These are phyloP conservation scores for Selenicereus undatus DNA, from an alignment of 148 eudicot species.

Conservation along the genomic window DNA sequence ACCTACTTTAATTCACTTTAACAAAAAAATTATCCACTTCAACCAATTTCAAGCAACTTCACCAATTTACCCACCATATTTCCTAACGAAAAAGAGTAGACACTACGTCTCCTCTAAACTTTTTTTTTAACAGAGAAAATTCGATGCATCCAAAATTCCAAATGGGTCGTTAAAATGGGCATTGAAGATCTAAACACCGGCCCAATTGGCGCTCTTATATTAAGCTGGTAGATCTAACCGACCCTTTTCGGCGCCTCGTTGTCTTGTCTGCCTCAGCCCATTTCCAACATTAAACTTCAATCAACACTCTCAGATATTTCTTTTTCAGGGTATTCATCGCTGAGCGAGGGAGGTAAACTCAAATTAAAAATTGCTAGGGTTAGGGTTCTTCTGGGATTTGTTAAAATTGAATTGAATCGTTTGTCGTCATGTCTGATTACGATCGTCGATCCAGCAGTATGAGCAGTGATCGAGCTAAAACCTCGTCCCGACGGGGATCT, in stretches of 20 bases:
- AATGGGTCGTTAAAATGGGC: background rate
- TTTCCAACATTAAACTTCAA: no score
- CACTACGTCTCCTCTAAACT: no score
- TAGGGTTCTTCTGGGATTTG: slow-evolving; percentile 25
- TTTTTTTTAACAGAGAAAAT: no score
- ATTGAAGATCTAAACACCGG: background rate
- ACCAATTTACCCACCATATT: no score
- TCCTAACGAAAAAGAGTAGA: no score
- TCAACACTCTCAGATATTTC: no score
- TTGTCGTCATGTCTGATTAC: slow-evolving; percentile 12
- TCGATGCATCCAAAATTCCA: no score
- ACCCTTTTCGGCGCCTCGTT: background rate
- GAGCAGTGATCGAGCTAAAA: slow-evolving; percentile 37
- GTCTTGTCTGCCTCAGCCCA: background rate
- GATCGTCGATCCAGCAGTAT: slow-evolving; percentile 9
- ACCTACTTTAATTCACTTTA: no score
- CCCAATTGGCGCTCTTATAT: background rate
- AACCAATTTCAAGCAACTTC: no score
- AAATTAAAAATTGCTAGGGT: slow-evolving; percentile 18
- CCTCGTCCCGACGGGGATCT: slow-evolving; percentile 39
- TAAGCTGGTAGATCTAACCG: background rate
- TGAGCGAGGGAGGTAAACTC: background rate
- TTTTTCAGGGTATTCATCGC: background rate
- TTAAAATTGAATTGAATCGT: slow-evolving; percentile 4
- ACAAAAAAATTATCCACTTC: no score